Base-by-base conservation (phyloP, 2,329 filamentous ascomycete species). In the Rugonectria rugulosa region DNA sequence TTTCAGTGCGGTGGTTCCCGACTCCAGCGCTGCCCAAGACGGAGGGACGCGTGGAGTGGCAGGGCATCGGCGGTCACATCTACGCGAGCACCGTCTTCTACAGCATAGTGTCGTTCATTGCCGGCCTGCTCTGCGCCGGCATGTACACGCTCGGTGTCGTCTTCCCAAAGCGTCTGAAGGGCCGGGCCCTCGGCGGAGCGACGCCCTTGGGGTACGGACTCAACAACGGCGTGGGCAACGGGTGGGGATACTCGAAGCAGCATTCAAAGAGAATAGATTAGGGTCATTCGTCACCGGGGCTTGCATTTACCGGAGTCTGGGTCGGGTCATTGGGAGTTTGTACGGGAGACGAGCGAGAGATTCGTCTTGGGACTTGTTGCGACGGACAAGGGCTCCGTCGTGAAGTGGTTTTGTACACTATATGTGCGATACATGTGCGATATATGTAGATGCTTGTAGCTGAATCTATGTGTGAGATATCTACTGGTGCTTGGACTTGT, bases 1-100 rank as follows among this genome's bases (percentile, higher is more conserved):
- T 98, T 68, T 89, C 86, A 34, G 88, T 98, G 12, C 81, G 91
- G 38, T 98, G 95, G 95, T 95, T 94, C 72, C 89, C 89, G 1
- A 89, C 84, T 20, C 88, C 90, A 1, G 79, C 81, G 31, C 77
- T 94, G 61, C 90, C 90, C 60, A 83, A 82, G 71, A 85, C 80
- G n/a, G 85, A 87, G 71, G 86, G 86, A 10, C 79, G 77, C 57
- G 83, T 88, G 6, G 84, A 87, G 72, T 88, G 86, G 86, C 79
- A 82, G 56, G 86, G 86, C 4, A 80, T 88, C 73, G 85, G 85
- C 14, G 84, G 85, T 0, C 85, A 88, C 61, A 79, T 88, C 26
- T 87, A 85, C 67, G 82, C 84, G 7, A 86, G 83, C 70, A 88
- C 84, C 26, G 72, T 88, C 1, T 87, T 88, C 57, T 88, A 88